Evolutionary conservation across 805 yeast species (phyloP).

Genomic region (Danielozyma ontarioensis): DNA sequence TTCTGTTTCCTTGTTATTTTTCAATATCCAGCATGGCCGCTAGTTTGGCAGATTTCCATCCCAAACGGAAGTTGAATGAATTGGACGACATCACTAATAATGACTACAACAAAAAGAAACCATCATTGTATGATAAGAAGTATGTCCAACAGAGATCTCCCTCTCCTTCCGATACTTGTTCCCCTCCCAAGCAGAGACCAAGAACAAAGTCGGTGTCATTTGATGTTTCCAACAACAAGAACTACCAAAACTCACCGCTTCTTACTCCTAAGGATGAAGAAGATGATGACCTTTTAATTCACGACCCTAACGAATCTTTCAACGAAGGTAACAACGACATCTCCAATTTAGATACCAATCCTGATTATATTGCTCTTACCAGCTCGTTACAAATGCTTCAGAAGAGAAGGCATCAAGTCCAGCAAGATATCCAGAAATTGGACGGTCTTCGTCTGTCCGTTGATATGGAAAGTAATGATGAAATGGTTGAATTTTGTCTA

Average conservation of each 20-base stretch:
- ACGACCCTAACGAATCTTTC: constrained; percentile 9
- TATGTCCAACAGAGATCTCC: constrained; percentile 22
- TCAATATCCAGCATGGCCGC: constrained; percentile 25
- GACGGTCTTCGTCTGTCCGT: constrained; percentile 20
- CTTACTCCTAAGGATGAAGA: constrained; percentile 41
- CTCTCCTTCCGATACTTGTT: constrained; percentile 15
- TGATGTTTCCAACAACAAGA: constrained; percentile 18
- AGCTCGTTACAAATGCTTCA: constrained; percentile 26
- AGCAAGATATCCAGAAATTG: constrained; percentile 26
- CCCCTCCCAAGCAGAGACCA: constrained; percentile 10
- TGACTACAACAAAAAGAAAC: constrained; percentile 9
- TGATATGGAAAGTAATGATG: constrained; percentile 12
- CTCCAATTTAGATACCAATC: constrained; percentile 18
- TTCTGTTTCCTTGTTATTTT: too few relatives aligned
- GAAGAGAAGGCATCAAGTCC: constrained; percentile 16
- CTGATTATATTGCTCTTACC: constrained; percentile 33
- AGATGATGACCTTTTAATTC: constrained; percentile 18
- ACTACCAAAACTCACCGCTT: constrained; percentile 29
- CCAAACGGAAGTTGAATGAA: constrained; percentile 30
- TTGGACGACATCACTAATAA: constrained; percentile 34
- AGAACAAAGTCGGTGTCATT: constrained; percentile 23
- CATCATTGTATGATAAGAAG: constrained; percentile 16
- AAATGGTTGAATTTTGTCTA: constrained; percentile 26
- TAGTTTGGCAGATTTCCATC: constrained; percentile 19
- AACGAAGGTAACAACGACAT: constrained; percentile 1